Percentiles rank a stretch among this genome's conserved stretches.
Evolutionary conservation across 768 basidiomycete species (phyloP).

Genomic region (Dioszegia hungarica): DNA sequence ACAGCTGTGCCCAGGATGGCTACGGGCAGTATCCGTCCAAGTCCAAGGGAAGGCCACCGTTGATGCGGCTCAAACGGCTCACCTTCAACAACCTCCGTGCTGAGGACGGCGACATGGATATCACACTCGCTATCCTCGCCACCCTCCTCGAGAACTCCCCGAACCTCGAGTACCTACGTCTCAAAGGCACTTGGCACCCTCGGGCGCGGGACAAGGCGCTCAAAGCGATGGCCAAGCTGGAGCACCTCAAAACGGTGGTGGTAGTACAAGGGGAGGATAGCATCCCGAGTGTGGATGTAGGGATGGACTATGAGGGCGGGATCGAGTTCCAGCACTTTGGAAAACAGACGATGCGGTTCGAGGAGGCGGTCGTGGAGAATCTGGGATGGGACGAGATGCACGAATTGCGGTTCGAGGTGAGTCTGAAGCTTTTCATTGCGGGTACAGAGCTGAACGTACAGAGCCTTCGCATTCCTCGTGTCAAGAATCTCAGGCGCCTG

Average conservation of each 20-base stretch:
- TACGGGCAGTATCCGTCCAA: background rate
- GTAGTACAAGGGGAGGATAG: background rate
- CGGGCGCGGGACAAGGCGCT: background rate
- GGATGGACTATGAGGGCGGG: background rate
- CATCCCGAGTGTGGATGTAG: background rate
- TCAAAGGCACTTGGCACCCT: background rate
- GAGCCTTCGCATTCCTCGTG: background rate
- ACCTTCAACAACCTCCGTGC: background rate
- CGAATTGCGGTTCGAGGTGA: background rate
- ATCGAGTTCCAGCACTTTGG: background rate
- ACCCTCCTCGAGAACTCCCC: background rate
- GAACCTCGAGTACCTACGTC: background rate
- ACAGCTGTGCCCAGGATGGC: background rate
- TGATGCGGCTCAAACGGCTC: background rate
- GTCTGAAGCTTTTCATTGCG: background rate
- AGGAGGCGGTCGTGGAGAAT: background rate
- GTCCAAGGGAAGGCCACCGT: background rate
- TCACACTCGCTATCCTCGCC: background rate
- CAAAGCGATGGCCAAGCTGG: background rate
- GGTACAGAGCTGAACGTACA: background rate
- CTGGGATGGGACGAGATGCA: background rate
- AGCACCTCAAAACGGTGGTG: constrained; percentile 3
- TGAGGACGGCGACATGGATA: background rate
- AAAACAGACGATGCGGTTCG: background rate
- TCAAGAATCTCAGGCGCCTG: background rate